These are phyloP conservation scores for Akanthomyces muscarius DNA, from an alignment of 2,329 filamentous ascomycete species.

Conservation along the genomic window DNA sequence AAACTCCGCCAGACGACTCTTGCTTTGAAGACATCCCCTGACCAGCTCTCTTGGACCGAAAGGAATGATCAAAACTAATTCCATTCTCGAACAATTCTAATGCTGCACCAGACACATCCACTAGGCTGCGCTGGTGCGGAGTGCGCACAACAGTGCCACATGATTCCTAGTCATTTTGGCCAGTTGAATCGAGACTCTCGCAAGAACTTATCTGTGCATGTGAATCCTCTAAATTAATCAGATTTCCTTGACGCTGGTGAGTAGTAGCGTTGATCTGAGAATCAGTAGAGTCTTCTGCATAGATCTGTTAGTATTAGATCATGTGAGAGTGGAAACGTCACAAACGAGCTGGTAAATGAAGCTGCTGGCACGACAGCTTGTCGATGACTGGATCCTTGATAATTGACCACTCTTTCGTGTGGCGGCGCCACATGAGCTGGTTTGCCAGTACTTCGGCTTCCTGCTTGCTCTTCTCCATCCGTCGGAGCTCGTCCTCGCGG, in stretches of 20 bases:
- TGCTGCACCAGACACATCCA: conserved; percentile 24
- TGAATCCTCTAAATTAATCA: conserved; percentile 19
- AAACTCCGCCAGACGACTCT: not conserved
- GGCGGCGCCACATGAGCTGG: conserved; percentile 42
- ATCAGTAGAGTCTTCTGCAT: not conserved
- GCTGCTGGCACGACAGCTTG: not conserved
- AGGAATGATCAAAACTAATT: conserved; percentile 27
- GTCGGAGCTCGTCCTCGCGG: conserved; percentile 37
- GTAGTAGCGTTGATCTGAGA: not conserved
- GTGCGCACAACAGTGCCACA: conserved; percentile 38
- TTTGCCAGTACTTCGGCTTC: conserved; percentile 28
- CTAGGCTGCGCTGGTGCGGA: conserved; percentile 26
- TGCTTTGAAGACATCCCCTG: not conserved
- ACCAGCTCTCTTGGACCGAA: conserved; percentile 5
- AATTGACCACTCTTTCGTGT: conserved; percentile 48
- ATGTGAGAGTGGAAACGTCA: not conserved
- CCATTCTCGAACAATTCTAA: conserved; percentile 32
- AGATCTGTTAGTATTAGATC: not conserved
- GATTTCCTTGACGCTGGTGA: not conserved
- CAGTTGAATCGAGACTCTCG: not conserved
- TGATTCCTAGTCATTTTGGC: conserved; percentile 24
- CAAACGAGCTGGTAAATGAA: not conserved
- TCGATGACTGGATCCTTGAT: conserved; percentile 45
- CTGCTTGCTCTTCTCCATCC: conserved; percentile 40
- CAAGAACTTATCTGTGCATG: not conserved